phyloP scores from a whole-genome alignment of 1,284 basidiomycete species.

The Cutaneotrichosporon cutaneum region DNA sequence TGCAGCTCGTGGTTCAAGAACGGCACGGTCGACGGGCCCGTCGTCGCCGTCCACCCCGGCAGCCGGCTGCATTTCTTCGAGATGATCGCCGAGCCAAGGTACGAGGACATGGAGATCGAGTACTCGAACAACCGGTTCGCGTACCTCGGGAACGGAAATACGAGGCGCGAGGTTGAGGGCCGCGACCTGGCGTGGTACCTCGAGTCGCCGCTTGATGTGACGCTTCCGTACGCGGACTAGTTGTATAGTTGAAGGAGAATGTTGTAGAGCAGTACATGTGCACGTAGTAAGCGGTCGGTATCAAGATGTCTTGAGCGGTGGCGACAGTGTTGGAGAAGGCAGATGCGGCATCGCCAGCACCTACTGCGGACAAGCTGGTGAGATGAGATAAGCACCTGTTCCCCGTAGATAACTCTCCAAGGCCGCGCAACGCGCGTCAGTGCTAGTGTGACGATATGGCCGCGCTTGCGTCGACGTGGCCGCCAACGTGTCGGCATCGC shows the following conservation, averaged over 20 bases:
- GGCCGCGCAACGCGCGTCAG: too few species aligned
- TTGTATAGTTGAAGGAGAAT: not conserved
- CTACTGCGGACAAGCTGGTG: too few species aligned
- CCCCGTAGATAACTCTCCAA: too few species aligned
- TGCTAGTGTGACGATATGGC: not conserved
- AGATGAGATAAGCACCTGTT: too few species aligned
- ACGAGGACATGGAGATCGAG: conserved; percentile 39
- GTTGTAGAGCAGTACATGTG: not conserved
- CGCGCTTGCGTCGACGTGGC: not conserved
- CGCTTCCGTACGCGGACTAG: not conserved
- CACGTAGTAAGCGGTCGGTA: too few species aligned
- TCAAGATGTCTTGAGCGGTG: not conserved
- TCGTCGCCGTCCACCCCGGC: conserved; percentile 29
- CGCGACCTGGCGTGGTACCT: conserved; percentile 4
- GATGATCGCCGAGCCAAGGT: conserved; percentile 35
- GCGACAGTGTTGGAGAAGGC: too few species aligned
- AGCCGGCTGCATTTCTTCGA: conserved; percentile 29
- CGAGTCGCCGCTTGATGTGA: not conserved
- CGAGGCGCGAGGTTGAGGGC: conserved; percentile 3
- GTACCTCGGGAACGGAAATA: conserved; percentile 6
- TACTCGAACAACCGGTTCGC: not conserved
- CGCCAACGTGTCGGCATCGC: not conserved
- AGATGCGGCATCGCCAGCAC: too few species aligned
- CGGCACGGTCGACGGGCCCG: conserved; percentile 17
- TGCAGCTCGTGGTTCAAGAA: conserved; percentile 37